Conservation (phyloP, 257 asterid genomes). For the Nicotiana undulata region DNA sequence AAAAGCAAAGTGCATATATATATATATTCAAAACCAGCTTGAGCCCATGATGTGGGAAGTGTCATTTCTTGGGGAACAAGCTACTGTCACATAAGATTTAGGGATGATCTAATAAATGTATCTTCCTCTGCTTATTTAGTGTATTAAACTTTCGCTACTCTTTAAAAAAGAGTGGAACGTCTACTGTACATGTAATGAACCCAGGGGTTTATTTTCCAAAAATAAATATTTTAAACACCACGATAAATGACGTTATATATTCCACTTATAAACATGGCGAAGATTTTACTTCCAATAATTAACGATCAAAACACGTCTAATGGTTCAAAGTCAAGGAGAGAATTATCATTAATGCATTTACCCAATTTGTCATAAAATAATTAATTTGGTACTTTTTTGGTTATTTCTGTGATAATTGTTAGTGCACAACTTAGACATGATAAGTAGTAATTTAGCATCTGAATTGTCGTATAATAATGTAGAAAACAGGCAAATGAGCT, state of each 20-base stretch:
- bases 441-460: not conserved
- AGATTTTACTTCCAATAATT: not conserved
- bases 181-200: not conserved
- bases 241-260: not conserved
- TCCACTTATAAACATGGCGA: not conserved
- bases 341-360: not conserved
- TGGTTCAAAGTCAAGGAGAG: not conserved
- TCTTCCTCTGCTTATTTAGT: not conserved
- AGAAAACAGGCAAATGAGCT: conserved; percentile 20
- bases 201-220: not conserved
- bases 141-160: no score
- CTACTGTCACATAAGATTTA: not conserved
- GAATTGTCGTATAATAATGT: not conserved
- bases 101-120: not conserved
- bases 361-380: not conserved
- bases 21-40: not conserved
- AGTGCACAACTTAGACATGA: not conserved
- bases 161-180: not conserved
- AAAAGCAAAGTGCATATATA: not conserved
- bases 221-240: not conserved
- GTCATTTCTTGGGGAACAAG: not conserved
- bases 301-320: not conserved
- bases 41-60: not conserved
- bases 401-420: not conserved
- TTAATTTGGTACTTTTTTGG: not conserved